phyloP scores from a whole-genome alignment of 1,284 basidiomycete genomes.

The Cronartium ribicola region DNA sequence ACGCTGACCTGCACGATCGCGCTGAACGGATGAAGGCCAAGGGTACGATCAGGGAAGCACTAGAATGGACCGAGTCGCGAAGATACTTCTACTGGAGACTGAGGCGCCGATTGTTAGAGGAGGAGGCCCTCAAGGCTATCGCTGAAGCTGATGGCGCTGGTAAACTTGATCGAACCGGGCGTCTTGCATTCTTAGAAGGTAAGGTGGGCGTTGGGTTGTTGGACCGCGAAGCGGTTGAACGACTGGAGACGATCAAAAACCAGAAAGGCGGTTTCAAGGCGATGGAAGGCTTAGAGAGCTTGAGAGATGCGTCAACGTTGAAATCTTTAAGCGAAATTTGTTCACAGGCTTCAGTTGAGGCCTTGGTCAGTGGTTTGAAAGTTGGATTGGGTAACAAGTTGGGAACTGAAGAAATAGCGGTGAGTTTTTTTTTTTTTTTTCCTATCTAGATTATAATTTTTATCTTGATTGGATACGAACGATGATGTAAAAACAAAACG shows the following conservation, averaged over 20 bases:
- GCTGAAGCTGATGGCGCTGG: slow-evolving; percentile 1
- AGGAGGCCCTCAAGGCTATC: slow-evolving; percentile 38
- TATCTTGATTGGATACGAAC: background rate
- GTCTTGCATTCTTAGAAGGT: slow-evolving; percentile 27
- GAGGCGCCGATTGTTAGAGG: slow-evolving; percentile 57
- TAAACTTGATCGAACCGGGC: slow-evolving; percentile 1
- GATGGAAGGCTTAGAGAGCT: slow-evolving; percentile 15
- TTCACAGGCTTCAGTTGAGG: slow-evolving; percentile 7
- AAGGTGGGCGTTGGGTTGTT: slow-evolving; percentile 13
- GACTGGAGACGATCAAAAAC: slow-evolving; percentile 19
- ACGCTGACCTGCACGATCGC: slow-evolving; percentile 89
- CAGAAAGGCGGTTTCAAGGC: slow-evolving; percentile 6
- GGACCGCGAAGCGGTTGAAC: slow-evolving; percentile 5
- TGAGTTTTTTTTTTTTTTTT: slow-evolving; percentile 7
- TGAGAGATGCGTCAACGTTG: background rate
- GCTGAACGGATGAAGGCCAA: slow-evolving; percentile 97
- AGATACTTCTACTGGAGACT: slow-evolving; percentile 97
- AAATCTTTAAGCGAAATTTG: background rate
- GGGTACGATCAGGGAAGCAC: slow-evolving; percentile 71
- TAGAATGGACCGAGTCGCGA: slow-evolving; percentile 55
- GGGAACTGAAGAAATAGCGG: slow-evolving; percentile 25
- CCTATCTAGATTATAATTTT: background rate
- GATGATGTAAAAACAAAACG: no score
- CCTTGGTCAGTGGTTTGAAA: slow-evolving; percentile 29
- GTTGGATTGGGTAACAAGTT: slow-evolving; percentile 33